These are phyloP conservation scores for Hyaloscypha finlandica DNA, from an alignment of 495 filamentous ascomycete genomes.

Conservation along the genomic window DNA sequence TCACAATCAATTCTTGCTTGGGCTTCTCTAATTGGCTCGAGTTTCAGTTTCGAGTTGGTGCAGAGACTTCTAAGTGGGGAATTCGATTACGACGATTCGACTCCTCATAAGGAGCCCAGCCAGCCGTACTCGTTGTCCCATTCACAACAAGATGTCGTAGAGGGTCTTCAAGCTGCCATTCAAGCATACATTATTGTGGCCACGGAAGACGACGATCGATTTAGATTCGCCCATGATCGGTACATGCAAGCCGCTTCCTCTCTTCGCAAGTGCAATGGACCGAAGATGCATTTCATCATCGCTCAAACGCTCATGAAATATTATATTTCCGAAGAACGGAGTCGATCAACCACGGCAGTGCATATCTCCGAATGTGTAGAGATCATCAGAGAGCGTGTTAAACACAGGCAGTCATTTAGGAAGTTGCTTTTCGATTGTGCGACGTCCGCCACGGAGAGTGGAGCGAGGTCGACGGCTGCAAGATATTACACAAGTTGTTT, in stretches of 20 bases:
- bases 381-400: slow-evolving; percentile 66
- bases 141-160: slow-evolving; percentile 58
- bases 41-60: slow-evolving; percentile 80
- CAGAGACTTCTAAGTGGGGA: slow-evolving; percentile 72
- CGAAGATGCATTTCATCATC: slow-evolving; percentile 87
- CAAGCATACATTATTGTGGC: slow-evolving; percentile 75
- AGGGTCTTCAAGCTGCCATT: slow-evolving; percentile 76
- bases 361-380: slow-evolving; percentile 75
- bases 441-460: slow-evolving; percentile 72
- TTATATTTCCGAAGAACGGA: slow-evolving; percentile 54
- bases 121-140: slow-evolving; percentile 19
- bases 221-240: slow-evolving; percentile 80
- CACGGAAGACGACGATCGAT: slow-evolving; percentile 73
- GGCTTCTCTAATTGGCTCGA: slow-evolving; percentile 76
- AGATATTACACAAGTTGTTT: slow-evolving; percentile 77
- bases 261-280: slow-evolving; percentile 66
- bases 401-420: slow-evolving; percentile 62
- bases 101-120: not conserved
- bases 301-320: slow-evolving; percentile 77
- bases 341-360: slow-evolving; percentile 67
- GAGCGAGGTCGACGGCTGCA: slow-evolving; percentile 74
- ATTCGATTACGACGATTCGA: slow-evolving; percentile 51
- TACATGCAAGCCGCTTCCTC: slow-evolving; percentile 74
- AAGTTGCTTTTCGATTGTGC: slow-evolving; percentile 76
- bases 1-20: slow-evolving; percentile 81